Percentiles rank a stretch among this genome's conserved stretches.
phyloP scores from a whole-genome alignment of 495 filamentous ascomycete species.

The Neurospora tetrasperma region DNA sequence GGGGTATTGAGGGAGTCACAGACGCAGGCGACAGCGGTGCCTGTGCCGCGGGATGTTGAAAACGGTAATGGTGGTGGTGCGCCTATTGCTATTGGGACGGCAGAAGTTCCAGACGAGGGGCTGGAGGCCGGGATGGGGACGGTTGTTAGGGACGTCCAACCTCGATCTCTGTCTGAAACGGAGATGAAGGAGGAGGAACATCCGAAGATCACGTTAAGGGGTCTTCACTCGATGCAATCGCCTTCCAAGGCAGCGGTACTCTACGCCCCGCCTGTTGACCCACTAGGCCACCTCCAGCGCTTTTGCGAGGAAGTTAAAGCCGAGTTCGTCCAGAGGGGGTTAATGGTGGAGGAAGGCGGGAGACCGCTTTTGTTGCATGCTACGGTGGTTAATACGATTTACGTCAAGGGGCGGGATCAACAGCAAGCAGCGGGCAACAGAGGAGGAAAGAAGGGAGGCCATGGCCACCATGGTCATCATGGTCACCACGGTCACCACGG shows the following conservation, averaged over 20 bases:
- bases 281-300: slow-evolving; percentile 40
- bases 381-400: slow-evolving; percentile 81
- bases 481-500: background rate
- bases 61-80: slow-evolving; percentile 12
- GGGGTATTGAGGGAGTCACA: slow-evolving; percentile 17
- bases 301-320: slow-evolving; percentile 56
- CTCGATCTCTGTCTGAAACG: background rate
- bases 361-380: slow-evolving; percentile 72
- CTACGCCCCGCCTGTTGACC: slow-evolving; percentile 43
- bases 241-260: slow-evolving; percentile 29
- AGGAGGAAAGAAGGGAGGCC: slow-evolving; percentile 20
- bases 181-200: background rate
- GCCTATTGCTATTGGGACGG: slow-evolving; percentile 1
- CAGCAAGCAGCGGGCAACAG: slow-evolving; percentile 5
- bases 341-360: slow-evolving; percentile 45
- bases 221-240: slow-evolving; percentile 40
- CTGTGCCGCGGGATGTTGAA: slow-evolving; percentile 4
- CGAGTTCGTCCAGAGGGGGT: slow-evolving; percentile 49
- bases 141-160: background rate
- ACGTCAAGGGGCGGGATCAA: slow-evolving; percentile 38
- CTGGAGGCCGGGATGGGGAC: background rate
- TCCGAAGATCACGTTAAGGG: slow-evolving; percentile 33
- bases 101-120: background rate
- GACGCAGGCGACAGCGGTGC: slow-evolving; percentile 3
- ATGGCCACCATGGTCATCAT: background rate